Evolutionary conservation across 305 asterid species (phyloP), one percentile per base, ranked within the genome.

Genomic region (Solanum hybrid): DNA sequence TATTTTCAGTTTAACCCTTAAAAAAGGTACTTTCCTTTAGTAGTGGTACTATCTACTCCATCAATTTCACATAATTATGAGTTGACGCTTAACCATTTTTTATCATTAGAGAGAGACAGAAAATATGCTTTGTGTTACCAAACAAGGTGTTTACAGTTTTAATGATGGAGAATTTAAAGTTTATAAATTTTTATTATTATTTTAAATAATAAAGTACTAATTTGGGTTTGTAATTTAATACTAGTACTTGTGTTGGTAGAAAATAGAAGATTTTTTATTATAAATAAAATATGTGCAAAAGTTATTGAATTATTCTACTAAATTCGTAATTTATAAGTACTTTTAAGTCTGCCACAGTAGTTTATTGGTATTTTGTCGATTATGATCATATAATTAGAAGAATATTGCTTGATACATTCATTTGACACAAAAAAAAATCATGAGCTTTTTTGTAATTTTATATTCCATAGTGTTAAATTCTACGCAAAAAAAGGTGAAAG

Each of bases 51-150:
- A 85, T 31, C 40, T 84, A 51, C 40, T 31, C 88, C 46, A 84
- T 84, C 76, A 51, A 85, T 57, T 85, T 85, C 88, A 85, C 76
- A 85, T 51, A 85, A 85, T 85, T 85, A 85, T 31, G 42, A 84
- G 42, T 84, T 57, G 88, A 85, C 76, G 76, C 46, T 61, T 18
- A 85, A 4, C 33, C 76, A 85, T 31, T 85, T 11, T 85, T 26
- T 85, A 31, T 85, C 76, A 85, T 85, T 31, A 57, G 76, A 85
- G 31, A 85, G 88, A 85, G 74, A 83, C 12, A 78, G 10, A 24
- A 24, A 83, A 31, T 29, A 28, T 83, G 87, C 40, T 46, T 83
- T 20, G 36, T 29, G 29, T 29, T 51, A 57, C 87, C 87, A 83
- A 29, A 46, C 16, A 40, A 46, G 12, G 12, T 82, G 37, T 29